A percentile compares a stretch with the other conserved stretches of the same genome.
These are phyloP conservation scores for Cardiospermum halicacabum DNA, from an alignment of 345 rosid genomes.

Conservation along the genomic window DNA sequence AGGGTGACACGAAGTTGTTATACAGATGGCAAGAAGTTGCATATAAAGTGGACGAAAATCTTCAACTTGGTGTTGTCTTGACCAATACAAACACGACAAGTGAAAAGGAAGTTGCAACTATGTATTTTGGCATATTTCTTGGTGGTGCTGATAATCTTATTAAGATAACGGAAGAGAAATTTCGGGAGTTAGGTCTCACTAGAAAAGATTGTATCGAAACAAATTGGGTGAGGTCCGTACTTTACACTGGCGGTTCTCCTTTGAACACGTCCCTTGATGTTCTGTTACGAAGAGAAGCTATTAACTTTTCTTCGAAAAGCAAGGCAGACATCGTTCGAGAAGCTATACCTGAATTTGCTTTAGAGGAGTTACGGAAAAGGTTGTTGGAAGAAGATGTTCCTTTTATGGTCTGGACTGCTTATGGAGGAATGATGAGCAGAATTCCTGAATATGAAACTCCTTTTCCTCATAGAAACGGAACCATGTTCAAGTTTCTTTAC, in stretches of 20 bases:
- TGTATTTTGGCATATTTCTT: slow-evolving; percentile 31
- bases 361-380: too few relatives aligned
- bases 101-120: slow-evolving; percentile 27
- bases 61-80: slow-evolving; percentile 10
- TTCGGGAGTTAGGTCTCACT: slow-evolving; percentile 54
- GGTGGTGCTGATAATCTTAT: slow-evolving; percentile 32
- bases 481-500: too few relatives aligned
- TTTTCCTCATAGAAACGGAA: too few relatives aligned
- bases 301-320: too few relatives aligned
- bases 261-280: slow-evolving; percentile 30
- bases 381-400: too few relatives aligned
- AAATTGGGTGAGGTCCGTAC: slow-evolving; percentile 52
- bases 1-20: neutral
- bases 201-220: slow-evolving; percentile 46
- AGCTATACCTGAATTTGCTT: too few relatives aligned
- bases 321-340: too few relatives aligned
- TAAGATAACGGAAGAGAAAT: slow-evolving; percentile 35
- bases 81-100: slow-evolving; percentile 11
- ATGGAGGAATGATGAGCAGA: too few relatives aligned
- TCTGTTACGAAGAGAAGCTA: slow-evolving; percentile 36
- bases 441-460: too few relatives aligned
- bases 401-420: too few relatives aligned
- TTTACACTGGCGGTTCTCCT: slow-evolving; percentile 49
- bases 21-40: neutral
- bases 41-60: slow-evolving; percentile 12